Percentiles rank a stretch among this genome's conserved stretches.
Conservation (phyloP, 495 filamentous ascomycete species). For the Xylaria grammica region DNA sequence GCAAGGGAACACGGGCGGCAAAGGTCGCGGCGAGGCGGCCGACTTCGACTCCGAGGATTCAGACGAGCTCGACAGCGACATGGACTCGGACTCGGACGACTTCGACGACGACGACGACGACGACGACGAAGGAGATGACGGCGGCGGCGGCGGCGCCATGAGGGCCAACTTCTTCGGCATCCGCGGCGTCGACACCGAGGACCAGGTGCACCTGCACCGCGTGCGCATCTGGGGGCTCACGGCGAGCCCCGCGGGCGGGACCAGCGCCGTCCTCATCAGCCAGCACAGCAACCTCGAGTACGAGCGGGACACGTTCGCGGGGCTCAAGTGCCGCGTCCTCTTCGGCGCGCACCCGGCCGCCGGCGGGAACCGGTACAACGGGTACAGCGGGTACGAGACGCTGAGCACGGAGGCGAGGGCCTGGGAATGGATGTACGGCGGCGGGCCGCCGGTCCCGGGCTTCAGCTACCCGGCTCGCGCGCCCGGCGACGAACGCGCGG, state of each 20-base stretch:
- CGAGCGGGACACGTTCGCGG: conserved; percentile 50
- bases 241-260: conserved; percentile 49
- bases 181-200: conserved; percentile 28
- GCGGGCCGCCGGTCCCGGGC: conserved; percentile 47
- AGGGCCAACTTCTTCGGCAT: conserved; percentile 23
- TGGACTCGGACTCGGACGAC: conserved; percentile 2
- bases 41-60: conserved; percentile 12
- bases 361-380: conserved; percentile 1
- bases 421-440: conserved; percentile 56
- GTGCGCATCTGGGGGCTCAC: conserved; percentile 52
- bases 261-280: conserved; percentile 44
- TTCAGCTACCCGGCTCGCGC: conserved; percentile 16
- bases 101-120: conserved; percentile 20
- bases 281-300: conserved; percentile 45
- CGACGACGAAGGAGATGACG: conserved; percentile 23
- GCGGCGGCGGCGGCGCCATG: conserved; percentile 31
- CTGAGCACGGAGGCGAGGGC: conserved; percentile 48
- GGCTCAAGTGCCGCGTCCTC: conserved; percentile 42
- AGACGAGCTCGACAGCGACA: not conserved
- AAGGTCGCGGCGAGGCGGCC: conserved; percentile 6
- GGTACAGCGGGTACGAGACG: not conserved
- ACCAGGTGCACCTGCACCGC: conserved; percentile 48
- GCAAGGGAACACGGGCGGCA: not conserved
- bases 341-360: conserved; percentile 38
- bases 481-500: conserved; percentile 13